Percentiles rank a stretch among this genome's conserved stretches.
These are phyloP conservation scores for Oldenlandia corymbosa DNA, from an alignment of 257 asterid genomes.

Conservation along the genomic window DNA sequence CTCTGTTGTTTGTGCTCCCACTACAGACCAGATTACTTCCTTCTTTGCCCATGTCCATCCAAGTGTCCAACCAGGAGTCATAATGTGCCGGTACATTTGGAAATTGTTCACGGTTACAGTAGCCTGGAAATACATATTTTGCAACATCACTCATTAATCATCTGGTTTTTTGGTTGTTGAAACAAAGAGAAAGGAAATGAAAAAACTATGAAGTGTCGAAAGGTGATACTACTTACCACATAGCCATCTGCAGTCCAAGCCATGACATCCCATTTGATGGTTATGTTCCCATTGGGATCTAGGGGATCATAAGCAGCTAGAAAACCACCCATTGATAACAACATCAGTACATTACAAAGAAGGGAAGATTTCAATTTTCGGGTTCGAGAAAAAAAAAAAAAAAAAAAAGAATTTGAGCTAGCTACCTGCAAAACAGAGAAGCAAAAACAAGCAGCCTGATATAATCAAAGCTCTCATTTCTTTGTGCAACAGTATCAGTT, in stretches of 20 bases:
- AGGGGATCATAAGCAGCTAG: constrained; percentile 84
- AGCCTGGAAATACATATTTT: constrained; percentile 31
- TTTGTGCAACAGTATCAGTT: neutral
- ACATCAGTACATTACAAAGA: neutral
- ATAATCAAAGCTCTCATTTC: constrained; percentile 33
- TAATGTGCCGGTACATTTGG: constrained; percentile 65
- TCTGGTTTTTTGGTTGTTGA: too few species aligned
- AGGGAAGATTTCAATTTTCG: neutral
- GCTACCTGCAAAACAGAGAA: constrained; percentile 49
- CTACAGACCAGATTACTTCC: constrained; percentile 75
- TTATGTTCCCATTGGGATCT: constrained; percentile 90
- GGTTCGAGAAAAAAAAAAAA: neutral
- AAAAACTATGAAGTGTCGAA: neutral
- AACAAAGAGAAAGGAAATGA: neutral
- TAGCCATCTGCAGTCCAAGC: constrained; percentile 95
- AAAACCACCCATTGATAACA: neutral
- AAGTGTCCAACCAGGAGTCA: constrained; percentile 73
- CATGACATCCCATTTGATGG: constrained; percentile 92
- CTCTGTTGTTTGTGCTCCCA: constrained; percentile 74
- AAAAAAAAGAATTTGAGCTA: neutral
- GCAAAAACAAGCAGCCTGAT: constrained; percentile 25
- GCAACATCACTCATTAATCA: too few species aligned
- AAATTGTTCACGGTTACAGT: constrained; percentile 62
- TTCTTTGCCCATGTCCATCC: constrained; percentile 76
- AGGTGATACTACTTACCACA: constrained; percentile 42